Base-by-base conservation (phyloP, 2,329 filamentous ascomycete species). In the Aspergillus sp. region DNA sequence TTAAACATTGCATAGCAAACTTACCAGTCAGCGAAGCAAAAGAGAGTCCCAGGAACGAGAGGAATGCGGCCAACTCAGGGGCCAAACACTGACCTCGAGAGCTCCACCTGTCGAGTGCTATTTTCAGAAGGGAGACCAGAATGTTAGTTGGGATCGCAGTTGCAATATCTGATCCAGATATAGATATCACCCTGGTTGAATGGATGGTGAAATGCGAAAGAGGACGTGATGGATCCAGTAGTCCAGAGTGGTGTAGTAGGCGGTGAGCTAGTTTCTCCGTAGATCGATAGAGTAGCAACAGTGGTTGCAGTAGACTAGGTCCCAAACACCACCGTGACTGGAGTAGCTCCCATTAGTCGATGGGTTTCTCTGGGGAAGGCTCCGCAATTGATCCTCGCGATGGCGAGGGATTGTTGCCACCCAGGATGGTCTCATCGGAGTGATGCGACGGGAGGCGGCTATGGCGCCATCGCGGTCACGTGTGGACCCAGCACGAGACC, bases 381-480 rank as follows among this genome's bases (percentile, higher is more conserved):
- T 59, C 56, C 56, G 56, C 57, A 53, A 56, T 57, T 33, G 33
- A n/a, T 33, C 40, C 41, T 30, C 43, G 46, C 41, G 32, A 52
- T 54, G 47, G 49, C 51, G 52, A 54, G 51, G 47, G 57, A 61
- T 59, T 47, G 56, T 53, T 30, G 50, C 36, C 32, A 47, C 30
- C 22, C 16, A 9, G 11, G 33, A 22, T 38, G 20, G 22, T 13
- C 14, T 14, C 19, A 19, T 36, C 14, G 45, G 19, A 36, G 13
- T 56, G 50, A 55, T 62, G 57, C 51, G 52, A 59, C 33, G 16
- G 16, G 13, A 11, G 24, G 4, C 35, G 47, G 50, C 19, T 42
- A 62, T 61, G 53, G 60, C 58, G 61, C 57, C 44, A 62, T 64
- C 51, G 17, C 22, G 8, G 40, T 51, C 63, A 65, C 56, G 62